Evolutionary conservation across 495 filamentous ascomycete species (phyloP), one percentile per base, ranked within the genome.

Genomic region (Apiosordaria backusii): DNA sequence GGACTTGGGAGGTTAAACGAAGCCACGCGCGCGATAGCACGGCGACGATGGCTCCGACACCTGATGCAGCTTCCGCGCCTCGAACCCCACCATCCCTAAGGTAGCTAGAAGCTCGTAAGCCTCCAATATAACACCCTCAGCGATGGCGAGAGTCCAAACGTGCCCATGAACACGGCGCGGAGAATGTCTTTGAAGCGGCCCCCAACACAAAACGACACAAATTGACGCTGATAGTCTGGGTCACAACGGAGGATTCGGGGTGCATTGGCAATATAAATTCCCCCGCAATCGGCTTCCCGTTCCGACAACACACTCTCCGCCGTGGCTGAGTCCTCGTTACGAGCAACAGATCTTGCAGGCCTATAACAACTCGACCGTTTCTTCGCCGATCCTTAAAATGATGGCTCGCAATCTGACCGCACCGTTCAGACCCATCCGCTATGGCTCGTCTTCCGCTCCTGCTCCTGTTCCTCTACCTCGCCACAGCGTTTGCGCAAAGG

Each of bases 401-500:
- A 5, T 35, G 6, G 10, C 29, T 1, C 29, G n/a, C 29, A 35
- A 6, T 5, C 5, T 35, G 16, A 45, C 35, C 35, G 3, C 16
- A 0, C 35, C 35, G 7, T 13, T 45, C 9, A n/a, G n/a, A n/a
- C 35, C 10, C 35, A 13, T 2, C 35, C 35, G 16, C 13, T 13
- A 45, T 45, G 35, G 2, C 35, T 13, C 35, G 6, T 15, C 35
- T 45, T 15, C 16, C 9, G 9, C 3, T 13, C 35, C 10, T 45
- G 9, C 35, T 45, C 35, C 35, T 45, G 9, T 15, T 13, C 35
- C 35, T 13, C 35, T 15, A 13, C 35, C 35, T 45, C 6, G 9
- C 9, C 10, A 10, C 35, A 9, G 10, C 35, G 9, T 2, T 45
- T 55, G 74, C 76, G 27, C 86, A 88, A 72, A 77, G 85, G 67